Evolutionary conservation across 495 filamentous ascomycete genomes (phyloP), one percentile per base, ranked within the genome.

Genomic region (Apiosordaria backusii): DNA sequence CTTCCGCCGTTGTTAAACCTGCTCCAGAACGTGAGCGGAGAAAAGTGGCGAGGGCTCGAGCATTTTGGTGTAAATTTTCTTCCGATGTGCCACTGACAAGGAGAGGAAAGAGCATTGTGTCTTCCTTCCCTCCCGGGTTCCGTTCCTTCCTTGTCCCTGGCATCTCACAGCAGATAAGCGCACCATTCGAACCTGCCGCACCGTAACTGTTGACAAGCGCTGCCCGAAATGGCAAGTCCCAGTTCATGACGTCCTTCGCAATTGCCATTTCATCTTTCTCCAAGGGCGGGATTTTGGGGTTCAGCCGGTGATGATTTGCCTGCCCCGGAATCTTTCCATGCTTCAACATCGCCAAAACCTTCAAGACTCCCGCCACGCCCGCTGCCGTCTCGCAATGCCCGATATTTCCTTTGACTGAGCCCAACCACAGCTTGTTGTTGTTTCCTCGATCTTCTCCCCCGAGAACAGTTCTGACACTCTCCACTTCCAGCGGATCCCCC

Each of bases 351-450:
- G 27, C 4, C 4, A 85, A 60, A 0, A 78, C 65, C 67, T 85
- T 85, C 45, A 84, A 75, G 1, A 86, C 65, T 0, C 78, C 74
- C 0, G 65, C 68, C 1, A 83, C 69, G 3, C 85, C 85, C 0
- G 83, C 81, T 0, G 82, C 75, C 1, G 76, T 75, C 64, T 87
- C 85, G 0, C 78, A 79, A 65, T 87, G 85, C 5, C 85, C 85
- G 13, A 86, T 71, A 4, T 79, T 72, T 0, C 79, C 75, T 77
- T 87, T 87, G 15, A 84, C 78, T 0, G 83, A 84, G 0, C 79
- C 78, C 23, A 67, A 13, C 68, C 75, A 35, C 60, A 81, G 18
- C 71, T 60, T 1, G 58, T 70, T 16, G 54, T 62, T 9, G n/a
- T n/a, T n/a, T n/a, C n/a, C n/a, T 57, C 72, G 29, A 71, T 75